phyloP scores from a whole-genome alignment of 192 early-diverging fungal genomes.

The Rhizoclosmatium globosum region DNA sequence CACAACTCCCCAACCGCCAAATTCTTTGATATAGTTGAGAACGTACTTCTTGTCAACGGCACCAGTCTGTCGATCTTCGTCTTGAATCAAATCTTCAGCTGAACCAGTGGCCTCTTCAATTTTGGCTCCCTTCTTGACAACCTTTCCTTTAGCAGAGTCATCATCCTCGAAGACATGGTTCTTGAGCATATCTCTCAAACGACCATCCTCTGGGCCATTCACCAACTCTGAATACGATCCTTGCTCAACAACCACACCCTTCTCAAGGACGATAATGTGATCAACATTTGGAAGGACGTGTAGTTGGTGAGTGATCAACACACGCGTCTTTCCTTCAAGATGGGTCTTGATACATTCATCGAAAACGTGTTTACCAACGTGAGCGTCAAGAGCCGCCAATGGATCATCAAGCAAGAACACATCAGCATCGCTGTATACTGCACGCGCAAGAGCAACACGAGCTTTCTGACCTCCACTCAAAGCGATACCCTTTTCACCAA shows the following conservation, averaged over 20 bases:
- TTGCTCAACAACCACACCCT: constrained; percentile 69
- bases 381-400: constrained; percentile 55
- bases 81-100: constrained; percentile 27
- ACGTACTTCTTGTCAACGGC: constrained; percentile 17
- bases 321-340: constrained; percentile 75
- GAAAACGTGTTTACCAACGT: constrained; percentile 69
- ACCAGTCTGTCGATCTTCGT: constrained; percentile 40
- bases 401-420: constrained; percentile 59
- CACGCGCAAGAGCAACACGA: constrained; percentile 59
- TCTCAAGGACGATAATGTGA: constrained; percentile 71
- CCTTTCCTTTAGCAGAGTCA: not conserved
- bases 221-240: constrained; percentile 41
- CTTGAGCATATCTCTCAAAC: constrained; percentile 21
- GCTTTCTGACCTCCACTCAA: constrained; percentile 56
- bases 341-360: constrained; percentile 46
- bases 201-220: not conserved
- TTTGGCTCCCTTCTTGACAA: not conserved
- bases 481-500: constrained; percentile 53
- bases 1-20: not conserved
- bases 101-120: not conserved
- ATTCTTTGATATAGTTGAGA: constrained; percentile 7
- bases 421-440: constrained; percentile 72
- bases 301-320: constrained; percentile 80
- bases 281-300: constrained; percentile 75
- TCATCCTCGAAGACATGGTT: constrained; percentile 14